Evolutionary conservation across 306 rosid genomes (phyloP).

Genomic region (Prunus armeniaca): DNA sequence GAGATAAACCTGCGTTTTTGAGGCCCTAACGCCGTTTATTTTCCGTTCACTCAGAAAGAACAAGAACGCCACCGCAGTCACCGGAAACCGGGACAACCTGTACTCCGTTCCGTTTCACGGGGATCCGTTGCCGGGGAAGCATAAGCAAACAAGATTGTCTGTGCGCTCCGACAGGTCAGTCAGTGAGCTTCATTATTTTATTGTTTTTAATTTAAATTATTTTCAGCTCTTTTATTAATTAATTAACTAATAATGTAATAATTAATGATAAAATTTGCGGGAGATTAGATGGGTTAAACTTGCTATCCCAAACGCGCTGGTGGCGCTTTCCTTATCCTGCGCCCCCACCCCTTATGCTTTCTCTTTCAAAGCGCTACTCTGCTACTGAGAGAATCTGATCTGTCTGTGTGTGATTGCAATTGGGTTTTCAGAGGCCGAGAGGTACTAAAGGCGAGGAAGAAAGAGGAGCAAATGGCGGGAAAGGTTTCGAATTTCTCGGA

Average conservation of each 20-base stretch:
- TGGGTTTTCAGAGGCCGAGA: constrained; percentile 22
- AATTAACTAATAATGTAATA: background rate
- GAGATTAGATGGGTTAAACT: background rate
- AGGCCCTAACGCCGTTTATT: background rate
- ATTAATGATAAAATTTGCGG: background rate
- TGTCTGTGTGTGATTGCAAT: background rate
- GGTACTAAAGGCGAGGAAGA: constrained; percentile 24
- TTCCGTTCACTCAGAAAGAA: background rate
- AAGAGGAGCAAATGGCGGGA: constrained; percentile 58
- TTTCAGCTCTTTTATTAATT: background rate
- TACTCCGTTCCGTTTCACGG: constrained; percentile 20
- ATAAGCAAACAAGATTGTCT: background rate
- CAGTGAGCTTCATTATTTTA: background rate
- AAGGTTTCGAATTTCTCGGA: constrained; percentile 84
- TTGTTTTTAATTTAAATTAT: background rate
- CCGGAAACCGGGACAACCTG: background rate
- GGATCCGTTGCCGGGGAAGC: constrained; percentile 3
- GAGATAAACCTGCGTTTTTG: background rate
- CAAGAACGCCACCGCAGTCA: background rate
- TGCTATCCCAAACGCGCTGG: background rate
- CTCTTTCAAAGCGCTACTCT: background rate
- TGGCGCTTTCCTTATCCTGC: constrained; percentile 14
- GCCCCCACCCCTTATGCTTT: constrained; percentile 1
- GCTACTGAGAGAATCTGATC: constrained; percentile 14
- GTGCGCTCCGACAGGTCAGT: constrained; percentile 1